Percentiles rank a stretch among this genome's conserved stretches.
Conservation (phyloP, 2,329 filamentous ascomycete genomes). For the Xylariaceae sp. region DNA sequence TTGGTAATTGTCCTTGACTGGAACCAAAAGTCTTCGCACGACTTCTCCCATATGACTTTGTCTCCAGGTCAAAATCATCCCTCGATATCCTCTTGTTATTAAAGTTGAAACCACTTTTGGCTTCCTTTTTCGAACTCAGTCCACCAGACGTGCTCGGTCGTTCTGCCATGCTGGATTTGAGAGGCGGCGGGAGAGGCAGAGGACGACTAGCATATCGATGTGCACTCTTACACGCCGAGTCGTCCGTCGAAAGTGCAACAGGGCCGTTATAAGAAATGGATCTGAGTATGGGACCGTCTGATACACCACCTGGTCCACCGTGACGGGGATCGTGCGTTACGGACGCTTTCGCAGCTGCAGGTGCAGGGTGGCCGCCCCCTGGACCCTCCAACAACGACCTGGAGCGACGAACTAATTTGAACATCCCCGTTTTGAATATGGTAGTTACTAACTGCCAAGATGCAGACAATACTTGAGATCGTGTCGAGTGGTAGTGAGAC, state of each 20-base stretch:
- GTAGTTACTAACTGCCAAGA: too few relatives aligned
- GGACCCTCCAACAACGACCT: slow-evolving; percentile 21
- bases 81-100: slow-evolving; percentile 43
- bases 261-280: slow-evolving; percentile 24
- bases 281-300: slow-evolving; percentile 27
- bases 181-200: slow-evolving; percentile 20
- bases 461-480: too few relatives aligned
- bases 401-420: slow-evolving; percentile 23
- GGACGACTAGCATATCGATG: slow-evolving; percentile 24
- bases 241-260: slow-evolving; percentile 15
- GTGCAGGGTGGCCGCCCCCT: slow-evolving; percentile 19
- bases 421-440: slow-evolving; percentile 14
- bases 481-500: slow-evolving; percentile 7
- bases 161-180: slow-evolving; percentile 29
- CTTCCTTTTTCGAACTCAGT: slow-evolving; percentile 27
- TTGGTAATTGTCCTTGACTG: slow-evolving; percentile 39
- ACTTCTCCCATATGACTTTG: slow-evolving; percentile 28
- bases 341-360: slow-evolving; percentile 25
- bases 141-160: slow-evolving; percentile 42
- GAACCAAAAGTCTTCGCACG: slow-evolving; percentile 38
- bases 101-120: slow-evolving; percentile 27
- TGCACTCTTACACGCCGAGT: slow-evolving; percentile 14
- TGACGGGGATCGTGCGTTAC: slow-evolving; percentile 27
- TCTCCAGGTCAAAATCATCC: slow-evolving; percentile 38
- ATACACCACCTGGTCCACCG: slow-evolving; percentile 26